Percentiles rank a stretch among this genome's conserved stretches.
Conservation (phyloP, 495 filamentous ascomycete genomes). For the Elasticomyces elasticus region DNA sequence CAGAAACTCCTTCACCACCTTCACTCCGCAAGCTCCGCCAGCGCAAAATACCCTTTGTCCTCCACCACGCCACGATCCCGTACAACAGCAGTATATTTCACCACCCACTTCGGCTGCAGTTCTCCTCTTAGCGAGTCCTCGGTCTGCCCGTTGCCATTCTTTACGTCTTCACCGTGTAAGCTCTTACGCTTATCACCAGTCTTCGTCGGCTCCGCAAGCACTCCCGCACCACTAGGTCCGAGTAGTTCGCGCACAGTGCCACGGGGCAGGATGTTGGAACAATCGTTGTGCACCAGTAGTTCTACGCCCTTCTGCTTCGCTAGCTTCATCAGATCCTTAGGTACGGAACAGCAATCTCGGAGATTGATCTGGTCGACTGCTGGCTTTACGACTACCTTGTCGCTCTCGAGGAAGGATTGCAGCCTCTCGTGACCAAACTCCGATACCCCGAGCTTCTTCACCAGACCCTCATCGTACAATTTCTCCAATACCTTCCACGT, state of each 20-base stretch:
- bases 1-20: too few relatives aligned
- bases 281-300: slow-evolving; percentile 88
- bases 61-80: slow-evolving; percentile 93
- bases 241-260: slow-evolving; percentile 77
- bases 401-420: slow-evolving; percentile 49
- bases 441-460: slow-evolving; percentile 67
- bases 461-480: slow-evolving; percentile 59
- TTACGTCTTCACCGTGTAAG: slow-evolving; percentile 15
- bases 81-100: slow-evolving; percentile 97
- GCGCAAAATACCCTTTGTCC: slow-evolving; percentile 94
- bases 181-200: slow-evolving; percentile 27
- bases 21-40: slow-evolving; percentile 49
- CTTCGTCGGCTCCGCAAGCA: slow-evolving; percentile 24
- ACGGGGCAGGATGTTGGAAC: slow-evolving; percentile 75
- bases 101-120: slow-evolving; percentile 81
- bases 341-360: slow-evolving; percentile 91
- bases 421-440: slow-evolving; percentile 85
- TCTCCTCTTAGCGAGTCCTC: slow-evolving; percentile 50
- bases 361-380: slow-evolving; percentile 94
- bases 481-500: slow-evolving; percentile 65
- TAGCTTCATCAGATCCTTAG: slow-evolving; percentile 72
- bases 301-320: slow-evolving; percentile 80
- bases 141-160: slow-evolving; percentile 1
- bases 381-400: slow-evolving; percentile 65
- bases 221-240: slow-evolving; percentile 41